Base-by-base conservation (phyloP, 2,329 filamentous ascomycete species). In the Exophiala calicioides region DNA sequence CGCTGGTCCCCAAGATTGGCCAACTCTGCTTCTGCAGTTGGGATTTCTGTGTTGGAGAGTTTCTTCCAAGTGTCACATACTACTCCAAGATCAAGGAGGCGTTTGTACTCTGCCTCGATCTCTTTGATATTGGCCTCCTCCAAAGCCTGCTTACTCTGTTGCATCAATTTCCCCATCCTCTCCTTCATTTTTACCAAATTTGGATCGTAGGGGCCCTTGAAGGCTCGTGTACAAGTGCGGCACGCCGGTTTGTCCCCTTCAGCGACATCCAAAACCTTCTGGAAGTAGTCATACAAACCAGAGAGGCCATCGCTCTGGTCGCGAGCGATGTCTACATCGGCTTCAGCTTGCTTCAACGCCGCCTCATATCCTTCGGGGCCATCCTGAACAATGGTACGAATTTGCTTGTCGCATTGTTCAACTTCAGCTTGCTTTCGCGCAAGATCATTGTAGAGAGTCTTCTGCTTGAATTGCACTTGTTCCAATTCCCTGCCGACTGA, bases 31-130 rank as follows among this genome's bases (percentile, higher is more conserved):
- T 84, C 78, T 12, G 90, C 66, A 0, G 73, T 70, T 0, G 88
- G 88, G 40, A 95, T 77, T 57, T 95, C 89, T 4, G 73, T 75
- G 33, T 75, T 65, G 23, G 77, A 78, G 10, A 95, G 70, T 33
- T 86, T 81, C 48, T 80, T 73, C 68, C 86, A 91, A 0, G 81
- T 82, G 49, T 96, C 89, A 60, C 87, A 89, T 49, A 82, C 77
- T 3, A 81, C 74, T 23, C 81, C 79, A 18, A 81, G 84, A 5
- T 75, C 77, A 43, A 81, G 79, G 31, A 88, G 76, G 40, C 71
- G 75, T 33, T 79, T 74, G n/a, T 87, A 68, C 7, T 84, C 76
- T 19, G 78, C 75, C 51, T 88, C 77, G 3, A 82, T 66, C 40
- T 82, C 77, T 30, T 81, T 71, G 41, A 87, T 79, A 31, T 81